These are phyloP conservation scores for Echium plantagineum DNA, from an alignment of 257 asterid species.

Conservation along the genomic window DNA sequence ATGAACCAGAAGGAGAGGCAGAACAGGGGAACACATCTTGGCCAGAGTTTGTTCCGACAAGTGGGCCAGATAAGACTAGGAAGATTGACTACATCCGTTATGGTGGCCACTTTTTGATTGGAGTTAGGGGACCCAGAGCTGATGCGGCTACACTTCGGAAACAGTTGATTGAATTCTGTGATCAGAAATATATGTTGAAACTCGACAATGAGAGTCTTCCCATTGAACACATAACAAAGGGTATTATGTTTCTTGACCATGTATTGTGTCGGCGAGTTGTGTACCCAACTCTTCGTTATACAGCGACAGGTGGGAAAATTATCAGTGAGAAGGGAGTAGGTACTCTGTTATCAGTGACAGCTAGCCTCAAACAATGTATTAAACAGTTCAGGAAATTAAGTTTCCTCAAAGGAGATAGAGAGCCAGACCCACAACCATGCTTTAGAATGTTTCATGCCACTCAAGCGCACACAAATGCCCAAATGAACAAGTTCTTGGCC, in stretches of 20 bases:
- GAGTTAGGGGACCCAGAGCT: conserved; percentile 92
- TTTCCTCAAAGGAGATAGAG: conserved; percentile 88
- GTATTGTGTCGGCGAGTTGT: conserved; percentile 90
- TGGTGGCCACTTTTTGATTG: conserved; percentile 90
- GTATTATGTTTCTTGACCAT: conserved; percentile 95
- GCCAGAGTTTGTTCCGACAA: conserved; percentile 97
- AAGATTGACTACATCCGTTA: conserved; percentile 82
- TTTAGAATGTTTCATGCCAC: conserved; percentile 98
- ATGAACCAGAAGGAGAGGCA: conserved; percentile 57
- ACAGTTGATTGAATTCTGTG: conserved; percentile 81
- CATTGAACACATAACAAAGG: conserved; percentile 92
- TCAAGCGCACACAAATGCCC: conserved; percentile 96
- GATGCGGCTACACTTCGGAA: conserved; percentile 87
- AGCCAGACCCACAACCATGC: conserved; percentile 98
- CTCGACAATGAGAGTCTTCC: conserved; percentile 91
- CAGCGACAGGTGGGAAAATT: conserved; percentile 95
- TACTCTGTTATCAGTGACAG: conserved; percentile 83
- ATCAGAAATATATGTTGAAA: conserved; percentile 74
- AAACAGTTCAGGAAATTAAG: conserved; percentile 71
- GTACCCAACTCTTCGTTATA: conserved; percentile 84
- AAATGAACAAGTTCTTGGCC: conserved; percentile 83
- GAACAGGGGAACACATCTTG: conserved; percentile 96
- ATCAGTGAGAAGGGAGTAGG: conserved; percentile 97
- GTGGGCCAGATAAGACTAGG: conserved; percentile 93
- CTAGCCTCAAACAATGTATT: conserved; percentile 89